Percentiles rank a stretch among this genome's conserved stretches.
phyloP scores from a whole-genome alignment of 139 green algal species.

The Chlorella sp. region DNA sequence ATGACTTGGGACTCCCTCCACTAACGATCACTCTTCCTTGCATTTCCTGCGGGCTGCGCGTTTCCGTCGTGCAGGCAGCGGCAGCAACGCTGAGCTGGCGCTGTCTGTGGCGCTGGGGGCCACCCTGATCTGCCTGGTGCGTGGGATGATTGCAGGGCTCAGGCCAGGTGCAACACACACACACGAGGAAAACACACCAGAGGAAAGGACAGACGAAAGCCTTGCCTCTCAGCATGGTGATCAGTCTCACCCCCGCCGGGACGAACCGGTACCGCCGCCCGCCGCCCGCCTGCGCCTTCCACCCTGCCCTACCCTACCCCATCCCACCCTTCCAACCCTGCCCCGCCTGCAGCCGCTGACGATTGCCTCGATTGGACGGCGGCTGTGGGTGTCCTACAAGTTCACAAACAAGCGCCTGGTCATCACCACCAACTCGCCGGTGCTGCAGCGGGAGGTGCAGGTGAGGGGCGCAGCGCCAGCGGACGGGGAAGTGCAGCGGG shows the following conservation, averaged over 20 bases:
- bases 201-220: background rate
- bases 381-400: conserved; percentile 59
- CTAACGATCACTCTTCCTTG: no score
- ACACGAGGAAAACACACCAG: no score
- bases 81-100: conserved; percentile 57
- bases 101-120: conserved; percentile 58
- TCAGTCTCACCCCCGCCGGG: background rate
- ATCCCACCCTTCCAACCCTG: background rate
- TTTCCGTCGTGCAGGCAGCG: conserved; percentile 19
- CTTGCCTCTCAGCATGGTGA: background rate
- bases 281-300: background rate
- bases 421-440: conserved; percentile 61
- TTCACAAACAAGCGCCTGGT: conserved; percentile 78
- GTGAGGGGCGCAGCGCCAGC: background rate
- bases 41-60: no score
- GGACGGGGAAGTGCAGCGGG: background rate
- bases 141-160: background rate
- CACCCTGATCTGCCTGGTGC: conserved; percentile 63
- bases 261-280: background rate
- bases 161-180: background rate
- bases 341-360: conserved; percentile 53
- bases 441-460: conserved; percentile 56
- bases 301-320: background rate
- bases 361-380: conserved; percentile 61
- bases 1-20: no score